A percentile compares a stretch with the other conserved stretches of the same genome.
Evolutionary conservation across 108 stramenopile species (phyloP).

Genomic region (Schizochytrium sp.): DNA sequence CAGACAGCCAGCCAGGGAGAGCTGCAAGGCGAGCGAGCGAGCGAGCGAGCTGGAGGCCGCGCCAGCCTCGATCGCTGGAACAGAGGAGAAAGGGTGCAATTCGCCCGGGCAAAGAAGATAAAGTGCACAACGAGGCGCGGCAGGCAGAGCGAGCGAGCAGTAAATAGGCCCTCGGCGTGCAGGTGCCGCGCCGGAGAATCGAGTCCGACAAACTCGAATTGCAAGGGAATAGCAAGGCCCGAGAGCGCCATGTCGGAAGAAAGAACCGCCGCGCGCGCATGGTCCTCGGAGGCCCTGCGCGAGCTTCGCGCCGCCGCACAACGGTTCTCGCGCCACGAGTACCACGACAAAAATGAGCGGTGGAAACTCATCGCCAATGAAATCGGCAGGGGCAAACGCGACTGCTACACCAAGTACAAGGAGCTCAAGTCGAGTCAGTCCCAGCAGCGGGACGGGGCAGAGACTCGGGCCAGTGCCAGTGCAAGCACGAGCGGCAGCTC

Average conservation of each 20-base stretch:
- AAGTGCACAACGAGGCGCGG: too few relatives aligned
- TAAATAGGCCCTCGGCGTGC: not conserved
- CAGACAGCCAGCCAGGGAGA: too few relatives aligned
- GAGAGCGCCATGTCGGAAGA: too few relatives aligned
- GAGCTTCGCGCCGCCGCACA: not conserved
- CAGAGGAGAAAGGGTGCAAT: too few relatives aligned
- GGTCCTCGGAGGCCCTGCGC: not conserved
- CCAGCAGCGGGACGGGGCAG: not conserved
- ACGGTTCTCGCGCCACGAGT: not conserved
- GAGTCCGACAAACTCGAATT: too few relatives aligned
- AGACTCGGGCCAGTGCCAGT: not conserved
- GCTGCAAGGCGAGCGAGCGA: not conserved
- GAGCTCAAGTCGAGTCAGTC: slow-evolving; percentile 29
- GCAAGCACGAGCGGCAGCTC: too few relatives aligned
- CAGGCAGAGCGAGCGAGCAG: not conserved
- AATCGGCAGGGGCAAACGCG: slow-evolving; percentile 14
- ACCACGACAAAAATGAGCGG: not conserved
- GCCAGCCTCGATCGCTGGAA: not conserved
- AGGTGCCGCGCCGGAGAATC: not conserved
- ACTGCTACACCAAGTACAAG: slow-evolving; percentile 37
- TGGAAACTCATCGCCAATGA: not conserved
- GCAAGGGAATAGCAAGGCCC: too few relatives aligned
- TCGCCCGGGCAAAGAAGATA: too few relatives aligned
- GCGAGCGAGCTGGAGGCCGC: not conserved
- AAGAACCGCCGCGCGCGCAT: not conserved